Evolutionary conservation across 805 yeast genomes (phyloP), one percentile per base, ranked within the genome.

Genomic region (Scheffersomyces lignosus): DNA sequence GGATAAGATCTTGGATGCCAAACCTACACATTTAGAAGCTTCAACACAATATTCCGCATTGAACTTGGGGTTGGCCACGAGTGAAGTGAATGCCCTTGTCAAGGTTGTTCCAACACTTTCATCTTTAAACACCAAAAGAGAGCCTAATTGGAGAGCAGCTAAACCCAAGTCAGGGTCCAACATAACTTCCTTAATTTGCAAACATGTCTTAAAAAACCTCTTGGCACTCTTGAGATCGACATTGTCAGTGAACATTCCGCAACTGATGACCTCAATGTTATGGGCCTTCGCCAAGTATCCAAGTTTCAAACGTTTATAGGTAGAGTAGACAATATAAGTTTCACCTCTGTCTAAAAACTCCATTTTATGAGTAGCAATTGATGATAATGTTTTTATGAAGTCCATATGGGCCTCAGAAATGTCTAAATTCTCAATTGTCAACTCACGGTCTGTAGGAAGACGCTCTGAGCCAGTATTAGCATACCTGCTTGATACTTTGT

Each of bases 1-100:
- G 14, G 89, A 78, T 36, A 85, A 66, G 6, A 78, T 76, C 38
- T 75, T 77, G 47, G 87, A 67, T 3, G 90, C 88, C 33, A 75
- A 58, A 0, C 90, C 84, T 26, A 89, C 76, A 25, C 77, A 64
- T 36, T 63, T 59, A 1, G 93, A 75, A 2, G 82, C 72, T 4
- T 66, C 62, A 31, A 66, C 56, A 27, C 88, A 81, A 29, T 76
- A 64, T 0, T 54, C 58, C 3, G 66, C 46, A 5, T 68, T 51
- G 36, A 84, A 70, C 13, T 72, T 65, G 9, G 80, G 78, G 34
- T 79, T 70, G 0, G 84, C 73, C 12, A 84, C 68, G 37, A 83
- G 60, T 3, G 78, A 60, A 2, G 86, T 62, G 62, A 60, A 71
- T 60, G 70, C 61, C 46, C 66, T 52, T 50, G 76, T 60, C 62